Percentiles rank a stretch among this genome's conserved stretches.
Evolutionary conservation across 1,284 basidiomycete species (phyloP).

Genomic region (Ceratorhiza oryzae-sativae): DNA sequence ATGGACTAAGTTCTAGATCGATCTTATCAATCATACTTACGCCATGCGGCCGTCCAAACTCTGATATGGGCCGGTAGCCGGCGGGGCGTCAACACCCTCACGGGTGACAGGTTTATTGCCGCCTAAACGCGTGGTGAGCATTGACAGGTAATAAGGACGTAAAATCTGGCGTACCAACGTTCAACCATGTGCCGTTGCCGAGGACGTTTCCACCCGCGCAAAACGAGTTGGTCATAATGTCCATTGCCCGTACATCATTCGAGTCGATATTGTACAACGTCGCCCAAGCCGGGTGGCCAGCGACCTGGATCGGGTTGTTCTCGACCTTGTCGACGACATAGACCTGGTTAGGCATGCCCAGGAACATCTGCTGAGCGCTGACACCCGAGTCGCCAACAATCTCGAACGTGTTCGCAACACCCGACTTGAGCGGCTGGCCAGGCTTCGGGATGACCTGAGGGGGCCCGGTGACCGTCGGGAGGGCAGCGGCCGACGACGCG

Average conservation of each 20-base stretch:
- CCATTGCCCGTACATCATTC: conserved; percentile 54
- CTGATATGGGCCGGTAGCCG: conserved; percentile 33
- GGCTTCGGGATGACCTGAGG: conserved; percentile 34
- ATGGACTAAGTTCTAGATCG: neutral
- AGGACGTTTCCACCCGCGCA: conserved; percentile 42
- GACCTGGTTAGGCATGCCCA: conserved; percentile 43
- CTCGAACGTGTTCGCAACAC: conserved; percentile 48
- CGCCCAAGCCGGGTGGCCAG: conserved; percentile 43
- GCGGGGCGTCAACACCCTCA: conserved; percentile 32
- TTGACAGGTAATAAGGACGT: neutral
- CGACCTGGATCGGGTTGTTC: conserved; percentile 42
- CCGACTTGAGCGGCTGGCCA: conserved; percentile 39
- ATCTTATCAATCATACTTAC: conserved; percentile 28
- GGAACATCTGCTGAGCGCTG: conserved; percentile 51
- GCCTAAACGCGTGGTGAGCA: neutral
- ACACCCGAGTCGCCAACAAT: conserved; percentile 53
- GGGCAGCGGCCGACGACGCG: conserved; percentile 40
- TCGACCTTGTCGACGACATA: conserved; percentile 44
- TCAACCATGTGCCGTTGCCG: conserved; percentile 43
- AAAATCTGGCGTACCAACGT: conserved; percentile 37
- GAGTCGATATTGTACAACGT: conserved; percentile 53
- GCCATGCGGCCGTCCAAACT: conserved; percentile 39
- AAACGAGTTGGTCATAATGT: conserved; percentile 53
- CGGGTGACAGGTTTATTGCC: conserved; percentile 41
- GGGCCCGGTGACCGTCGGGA: conserved; percentile 25